Evolutionary conservation across 192 early-diverging fungal genomes (phyloP).

Genomic region (Allomyces macrogynus): DNA sequence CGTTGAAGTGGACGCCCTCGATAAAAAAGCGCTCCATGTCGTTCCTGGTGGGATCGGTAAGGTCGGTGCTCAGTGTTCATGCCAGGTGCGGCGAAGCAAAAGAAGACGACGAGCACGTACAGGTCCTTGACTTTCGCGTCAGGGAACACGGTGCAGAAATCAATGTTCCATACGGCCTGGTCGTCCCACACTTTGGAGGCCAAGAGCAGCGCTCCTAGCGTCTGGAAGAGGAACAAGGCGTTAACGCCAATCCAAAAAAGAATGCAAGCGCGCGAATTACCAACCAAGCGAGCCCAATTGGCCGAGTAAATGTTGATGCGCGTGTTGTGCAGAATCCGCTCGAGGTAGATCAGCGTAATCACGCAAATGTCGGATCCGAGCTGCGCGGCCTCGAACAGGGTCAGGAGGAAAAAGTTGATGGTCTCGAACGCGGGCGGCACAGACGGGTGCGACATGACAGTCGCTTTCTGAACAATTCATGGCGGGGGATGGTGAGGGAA

Average conservation of each 20-base stretch:
- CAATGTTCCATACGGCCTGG: slow-evolving; percentile 62
- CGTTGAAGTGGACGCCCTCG: slow-evolving; percentile 37
- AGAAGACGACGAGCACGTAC: too few relatives aligned
- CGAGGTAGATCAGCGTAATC: slow-evolving; percentile 46
- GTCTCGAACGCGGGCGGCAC: slow-evolving; percentile 18
- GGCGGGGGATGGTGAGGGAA: too few relatives aligned
- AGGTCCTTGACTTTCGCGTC: slow-evolving; percentile 36
- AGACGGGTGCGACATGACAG: slow-evolving; percentile 2
- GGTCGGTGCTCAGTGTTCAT: too few relatives aligned
- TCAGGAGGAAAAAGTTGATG: slow-evolving; percentile 38
- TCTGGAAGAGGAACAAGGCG: neutral
- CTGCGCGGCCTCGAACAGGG: slow-evolving; percentile 43
- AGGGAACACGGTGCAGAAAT: slow-evolving; percentile 58
- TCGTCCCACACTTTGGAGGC: slow-evolving; percentile 77
- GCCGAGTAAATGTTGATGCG: slow-evolving; percentile 29
- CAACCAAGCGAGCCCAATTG: slow-evolving; percentile 21
- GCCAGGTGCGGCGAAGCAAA: too few relatives aligned
- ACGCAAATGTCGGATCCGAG: slow-evolving; percentile 35
- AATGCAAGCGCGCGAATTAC: too few relatives aligned
- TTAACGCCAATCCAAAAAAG: too few relatives aligned
- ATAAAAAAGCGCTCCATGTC: slow-evolving; percentile 44
- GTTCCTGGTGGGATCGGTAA: slow-evolving; percentile 19
- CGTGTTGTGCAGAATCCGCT: slow-evolving; percentile 43
- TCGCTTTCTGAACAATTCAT: neutral
- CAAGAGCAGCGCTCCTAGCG: slow-evolving; percentile 43